Base-by-base conservation (phyloP, 1,284 basidiomycete genomes). In the Ceraceosorus guamensis region DNA sequence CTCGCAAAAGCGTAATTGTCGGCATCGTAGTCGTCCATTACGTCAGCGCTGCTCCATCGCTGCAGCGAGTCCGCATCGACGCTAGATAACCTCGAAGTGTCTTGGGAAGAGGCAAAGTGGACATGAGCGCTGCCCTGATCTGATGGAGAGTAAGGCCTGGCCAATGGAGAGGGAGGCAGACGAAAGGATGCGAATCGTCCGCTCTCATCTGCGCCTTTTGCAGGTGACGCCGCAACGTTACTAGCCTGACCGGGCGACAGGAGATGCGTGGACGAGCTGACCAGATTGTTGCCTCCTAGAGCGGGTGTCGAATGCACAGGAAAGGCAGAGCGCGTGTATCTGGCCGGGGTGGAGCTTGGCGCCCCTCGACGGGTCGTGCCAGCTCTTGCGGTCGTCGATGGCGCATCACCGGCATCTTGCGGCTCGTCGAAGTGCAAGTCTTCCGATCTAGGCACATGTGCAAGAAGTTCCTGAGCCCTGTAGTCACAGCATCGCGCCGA, bases 1-100 rank as follows among this genome's bases (percentile, higher is more conserved):
- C 85, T 86, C 1, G 89, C 91, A 31, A 87, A 81, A 58, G 83
- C 77, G 66, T 90, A 81, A 10, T 72, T 60, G 57, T 82, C 81
- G 52, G 78, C 75, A 48, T 55, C 48, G 13, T 77, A 55, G 18
- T 66, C 72, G 47, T 66, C 67, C 16, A 55, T 41, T n/a, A 49
- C 43, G 3, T 41, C 10, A 11, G 39, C 39, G 11, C 6, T 44
- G 52, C 8, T 31, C 37, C 16, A 57, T 45, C 8, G 14, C 24
- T 24, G 2, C 24, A 24, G 24, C 24, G 35, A 0, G 30, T 16
- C 13, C 13, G 43, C 7, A 18, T 48, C 41, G 13, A 44, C 16
- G 46, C 52, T 5, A 14, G 32, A 16, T 43, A 55, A 33, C 5
- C 47, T 13, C 30, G 50, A 52, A 13, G n/a, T 48, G 30, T 52